Evolutionary conservation across 176 grass and related monocot genomes (phyloP).

Genomic region (Metroxylon sagu): DNA sequence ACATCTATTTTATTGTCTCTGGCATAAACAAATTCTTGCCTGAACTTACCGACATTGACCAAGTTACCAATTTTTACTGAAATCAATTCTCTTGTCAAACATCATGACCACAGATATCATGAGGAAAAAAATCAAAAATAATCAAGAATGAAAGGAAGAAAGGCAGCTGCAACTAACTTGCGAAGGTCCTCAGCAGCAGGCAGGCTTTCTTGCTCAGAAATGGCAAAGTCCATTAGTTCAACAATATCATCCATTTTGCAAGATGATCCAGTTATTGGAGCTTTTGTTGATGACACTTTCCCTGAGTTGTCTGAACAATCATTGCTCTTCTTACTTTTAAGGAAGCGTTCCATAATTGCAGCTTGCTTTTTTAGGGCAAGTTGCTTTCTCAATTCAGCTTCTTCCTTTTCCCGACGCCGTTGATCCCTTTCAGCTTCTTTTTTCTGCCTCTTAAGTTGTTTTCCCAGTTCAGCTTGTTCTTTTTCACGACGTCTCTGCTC

Average conservation of each 20-base stretch:
- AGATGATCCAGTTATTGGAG: slow-evolving; percentile 5
- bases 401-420: slow-evolving; percentile 73
- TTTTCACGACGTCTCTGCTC: slow-evolving; percentile 66
- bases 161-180: slow-evolving; percentile 38
- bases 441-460: slow-evolving; percentile 68
- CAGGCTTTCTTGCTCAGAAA: slow-evolving; percentile 42
- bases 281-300: slow-evolving; percentile 20
- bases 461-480: slow-evolving; percentile 73
- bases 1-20: no score
- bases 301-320: slow-evolving; percentile 31
- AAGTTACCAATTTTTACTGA: no score
- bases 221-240: slow-evolving; percentile 59
- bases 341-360: slow-evolving; percentile 77
- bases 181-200: slow-evolving; percentile 36
- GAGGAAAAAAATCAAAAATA: neutral
- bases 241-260: slow-evolving; percentile 24
- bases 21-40: no score
- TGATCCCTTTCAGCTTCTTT: slow-evolving; percentile 75
- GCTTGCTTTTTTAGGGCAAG: slow-evolving; percentile 71
- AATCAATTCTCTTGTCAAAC: no score
- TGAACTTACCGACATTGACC: no score
- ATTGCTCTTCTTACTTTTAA: slow-evolving; percentile 61
- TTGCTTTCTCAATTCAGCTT: slow-evolving; percentile 60
- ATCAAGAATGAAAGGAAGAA: slow-evolving; percentile 1
- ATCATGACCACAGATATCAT: no score